phyloP scores from a whole-genome alignment of 2,329 filamentous ascomycete species.

The Alternaria sp. region DNA sequence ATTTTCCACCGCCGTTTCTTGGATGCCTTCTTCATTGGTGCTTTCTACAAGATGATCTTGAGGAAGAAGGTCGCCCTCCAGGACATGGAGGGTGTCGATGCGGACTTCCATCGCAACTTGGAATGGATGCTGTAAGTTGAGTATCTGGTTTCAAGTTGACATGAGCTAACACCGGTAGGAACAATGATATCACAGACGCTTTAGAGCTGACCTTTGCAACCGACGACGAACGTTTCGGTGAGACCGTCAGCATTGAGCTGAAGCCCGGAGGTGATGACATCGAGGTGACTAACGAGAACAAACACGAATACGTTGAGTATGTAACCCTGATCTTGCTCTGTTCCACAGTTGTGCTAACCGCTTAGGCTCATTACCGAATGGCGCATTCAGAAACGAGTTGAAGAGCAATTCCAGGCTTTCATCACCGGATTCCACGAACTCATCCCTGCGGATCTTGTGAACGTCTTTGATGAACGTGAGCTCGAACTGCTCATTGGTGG shows the following conservation, averaged over 20 bases:
- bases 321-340: conserved; percentile 35
- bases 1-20: conserved; percentile 98
- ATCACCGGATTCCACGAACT: conserved; percentile 97
- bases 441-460: conserved; percentile 94
- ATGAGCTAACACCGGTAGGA: conserved; percentile 52
- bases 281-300: conserved; percentile 97
- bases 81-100: conserved; percentile 99
- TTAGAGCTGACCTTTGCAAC: conserved; percentile 96
- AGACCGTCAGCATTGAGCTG: conserved; percentile 90
- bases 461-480: conserved; percentile 98
- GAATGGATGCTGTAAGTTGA: conserved; percentile 82
- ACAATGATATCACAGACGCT: conserved; percentile 96
- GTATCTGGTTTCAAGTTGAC: background rate
- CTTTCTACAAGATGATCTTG: conserved; percentile 99
- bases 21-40: conserved; percentile 98
- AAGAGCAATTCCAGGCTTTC: conserved; percentile 98
- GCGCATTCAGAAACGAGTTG: conserved; percentile 98
- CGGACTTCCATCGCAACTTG: conserved; percentile 94
- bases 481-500: conserved; percentile 95
- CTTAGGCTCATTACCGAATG: conserved; percentile 90
- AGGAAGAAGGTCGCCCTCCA: conserved; percentile 89
- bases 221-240: conserved; percentile 96
- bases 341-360: conserved; percentile 21
- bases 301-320: conserved; percentile 96
- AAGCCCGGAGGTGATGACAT: conserved; percentile 91